These are phyloP conservation scores for Chrysophaeum taylorii DNA, from an alignment of 352 stramenopile species.

Conservation along the genomic window DNA sequence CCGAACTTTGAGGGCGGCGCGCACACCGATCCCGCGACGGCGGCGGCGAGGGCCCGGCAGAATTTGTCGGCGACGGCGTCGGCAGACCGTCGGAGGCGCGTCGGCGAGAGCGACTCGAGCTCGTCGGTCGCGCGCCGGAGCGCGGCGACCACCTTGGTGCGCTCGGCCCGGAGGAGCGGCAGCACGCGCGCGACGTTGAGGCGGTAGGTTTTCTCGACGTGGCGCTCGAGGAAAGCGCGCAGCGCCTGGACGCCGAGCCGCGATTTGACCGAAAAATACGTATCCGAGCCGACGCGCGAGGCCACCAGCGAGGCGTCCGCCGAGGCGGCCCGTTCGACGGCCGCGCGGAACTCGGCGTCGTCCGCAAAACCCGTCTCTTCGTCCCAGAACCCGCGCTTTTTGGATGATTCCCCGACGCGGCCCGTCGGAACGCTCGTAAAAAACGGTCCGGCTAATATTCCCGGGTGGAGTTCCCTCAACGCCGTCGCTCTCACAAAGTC, in stretches of 20 bases:
- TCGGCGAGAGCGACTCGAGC: conserved; percentile 51
- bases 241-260: conserved; percentile 49
- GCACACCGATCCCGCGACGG: conserved; percentile 44
- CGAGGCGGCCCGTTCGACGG: background rate
- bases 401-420: conserved; percentile 37
- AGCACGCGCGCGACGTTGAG: conserved; percentile 63
- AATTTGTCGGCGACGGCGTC: conserved; percentile 58
- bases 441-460: conserved; percentile 34
- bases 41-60: conserved; percentile 38
- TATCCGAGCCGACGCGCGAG: background rate
- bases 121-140: conserved; percentile 42
- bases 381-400: background rate
- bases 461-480: background rate
- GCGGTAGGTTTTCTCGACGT: conserved; percentile 62
- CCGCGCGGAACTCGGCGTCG: conserved; percentile 5
- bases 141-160: conserved; percentile 31
- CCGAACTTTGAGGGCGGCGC: conserved; percentile 52
- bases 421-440: conserved; percentile 60
- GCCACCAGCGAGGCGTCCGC: background rate
- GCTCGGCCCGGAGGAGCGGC: conserved; percentile 53
- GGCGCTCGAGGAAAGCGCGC: conserved; percentile 53
- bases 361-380: background rate
- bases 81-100: conserved; percentile 47
- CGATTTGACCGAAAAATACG: background rate
- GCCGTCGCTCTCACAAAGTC: background rate